Base-by-base conservation (phyloP, 352 stramenopile species). In the Aphanomyces astaci region DNA sequence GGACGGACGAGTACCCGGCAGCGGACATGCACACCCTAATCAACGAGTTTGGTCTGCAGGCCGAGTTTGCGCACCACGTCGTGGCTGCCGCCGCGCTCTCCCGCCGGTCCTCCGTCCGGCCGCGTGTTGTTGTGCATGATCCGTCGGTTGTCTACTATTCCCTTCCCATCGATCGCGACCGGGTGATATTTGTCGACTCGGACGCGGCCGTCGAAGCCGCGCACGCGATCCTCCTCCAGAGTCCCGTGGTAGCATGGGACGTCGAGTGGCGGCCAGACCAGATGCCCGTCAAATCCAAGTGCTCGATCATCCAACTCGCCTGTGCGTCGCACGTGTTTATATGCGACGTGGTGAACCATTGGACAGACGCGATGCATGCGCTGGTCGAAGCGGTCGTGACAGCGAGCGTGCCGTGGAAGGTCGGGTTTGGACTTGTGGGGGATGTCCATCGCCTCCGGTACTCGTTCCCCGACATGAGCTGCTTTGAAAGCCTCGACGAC, bases 291-390 rank as follows among this genome's bases (percentile, higher is more conserved):
- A 80, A 84, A 51, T 89, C 82, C 4, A 82, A 82, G 45, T 88
- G 80, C 63, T 83, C 83, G 0, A 77, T 89, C 39, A 73, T 91
- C 36, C 81, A 89, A 59, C 73, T 89, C 49, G 81, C 83, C 28
- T 91, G 81, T 36, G 74, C 79, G n/a, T 74, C 75, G 25, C 78
- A 86, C 51, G 78, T 84, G 19, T 89, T 91, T 53, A 73, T 91
- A 19, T 88, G 88, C 57, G 83, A 91, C 55, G 71, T 89, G 1
- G 25, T 86, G 46, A 75, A 78, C 46, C 69, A 81, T 52, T 63
- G 76, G 24, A 78, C 87, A 17, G 75, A 70, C n/a, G 82, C 88
- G 30, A 70, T 90, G 27, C 81, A 91, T 15, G 80, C 87, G 40
- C 74, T 91, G 9, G 83, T 91, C 33, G 67, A 74, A n/a, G 68